Base-by-base conservation (phyloP, 768 basidiomycete species). In the Macrolepiota fuliginosa region DNA sequence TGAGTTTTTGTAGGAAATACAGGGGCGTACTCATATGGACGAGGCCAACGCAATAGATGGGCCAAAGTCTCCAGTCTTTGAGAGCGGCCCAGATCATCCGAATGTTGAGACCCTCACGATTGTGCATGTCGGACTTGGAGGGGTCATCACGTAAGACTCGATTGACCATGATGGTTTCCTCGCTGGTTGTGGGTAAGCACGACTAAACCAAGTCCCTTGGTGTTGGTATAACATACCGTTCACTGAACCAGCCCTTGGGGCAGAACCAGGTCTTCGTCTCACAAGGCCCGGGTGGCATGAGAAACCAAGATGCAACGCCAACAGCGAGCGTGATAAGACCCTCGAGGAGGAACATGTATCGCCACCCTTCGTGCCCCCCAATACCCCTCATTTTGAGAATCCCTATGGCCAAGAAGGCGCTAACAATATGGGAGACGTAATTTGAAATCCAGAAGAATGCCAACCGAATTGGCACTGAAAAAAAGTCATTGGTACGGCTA, bases 391-490 rank as follows among this genome's bases (percentile, higher is more conserved):
- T 75, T 51, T 72, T 70, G 15, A 89, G 73, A 17, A 89, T 83
- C 4, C 87, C 88, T 0, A 83, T 84, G 0, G 86, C 89, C 9
- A 90, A 67, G 70, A 92, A 90, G 2, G 84, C 83, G 54, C 82
- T 78, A 19, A 85, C 63, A 54, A 90, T 84, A 49, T 80, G 71
- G 3, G 82, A 76, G 1, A 80, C 57, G 56, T 88, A 84, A 69
- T 82, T 82, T 3, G 84, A 83, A 29, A 83, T 76, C 87, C 87
- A 91, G 77, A 90, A 89, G 66, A 79, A 83, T 1, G 86, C 87
- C 10, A 90, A 76, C n/a, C 89, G 81, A 47, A 88, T 80, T 2
- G 88, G 85, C 0, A 88, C 82, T 84, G 63, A 32, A 42, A 32
- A 59, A 27, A 19, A 35, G 32, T 40, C 37, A 12, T 45, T 45